Evolutionary conservation across 2,329 filamentous ascomycete genomes (phyloP), one percentile per base, ranked within the genome.

Genomic region (Diplocarpon rosae): DNA sequence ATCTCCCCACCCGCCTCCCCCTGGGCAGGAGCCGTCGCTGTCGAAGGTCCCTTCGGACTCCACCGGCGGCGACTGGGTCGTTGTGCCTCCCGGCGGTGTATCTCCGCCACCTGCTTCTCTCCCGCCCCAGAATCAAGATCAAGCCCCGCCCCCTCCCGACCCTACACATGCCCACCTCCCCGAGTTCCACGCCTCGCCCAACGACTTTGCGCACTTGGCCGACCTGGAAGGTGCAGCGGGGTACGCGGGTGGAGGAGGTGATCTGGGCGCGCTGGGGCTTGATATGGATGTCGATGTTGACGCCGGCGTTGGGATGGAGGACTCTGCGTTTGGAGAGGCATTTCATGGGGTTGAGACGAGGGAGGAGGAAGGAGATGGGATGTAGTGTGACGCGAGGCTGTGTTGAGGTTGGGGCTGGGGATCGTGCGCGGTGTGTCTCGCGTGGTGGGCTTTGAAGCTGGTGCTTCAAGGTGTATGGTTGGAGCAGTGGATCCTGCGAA

Each of bases 241-340:
- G 32, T 86, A 82, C 58, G 78, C 75, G 34, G 69, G 70, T 16
- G 74, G 76, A 38, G 45, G 43, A 15, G 52, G 48, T 15, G 63
- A 59, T 44, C 65, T 65, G 2, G 62, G 70, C 3, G 70, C 71
- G 52, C 60, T 49, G 15, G 41, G 40, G 15, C 29, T 72, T 34
- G 76, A 73, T 8, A 62, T 80, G 41, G 71, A 74, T 54, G 73
- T 72, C 34, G 76, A 73, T 8, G 62, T 80, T 39, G 71, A 74
- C 54, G 73, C 14, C n/a, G 43, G 39, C 36, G 31, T 34, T 31
- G 42, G 81, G 51, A 74, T 87, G 68, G 83, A 86, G 37, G 83
- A 88, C 57, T 86, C 81, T 30, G 85, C 84, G 1, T 92, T 92
- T 66, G 85, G 84, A 2, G 84, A 92, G 55, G 85, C 85, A 0